Evolutionary conservation across 2,329 filamentous ascomycete genomes (phyloP).

Genomic region (Colletotrichum caudatum): DNA sequence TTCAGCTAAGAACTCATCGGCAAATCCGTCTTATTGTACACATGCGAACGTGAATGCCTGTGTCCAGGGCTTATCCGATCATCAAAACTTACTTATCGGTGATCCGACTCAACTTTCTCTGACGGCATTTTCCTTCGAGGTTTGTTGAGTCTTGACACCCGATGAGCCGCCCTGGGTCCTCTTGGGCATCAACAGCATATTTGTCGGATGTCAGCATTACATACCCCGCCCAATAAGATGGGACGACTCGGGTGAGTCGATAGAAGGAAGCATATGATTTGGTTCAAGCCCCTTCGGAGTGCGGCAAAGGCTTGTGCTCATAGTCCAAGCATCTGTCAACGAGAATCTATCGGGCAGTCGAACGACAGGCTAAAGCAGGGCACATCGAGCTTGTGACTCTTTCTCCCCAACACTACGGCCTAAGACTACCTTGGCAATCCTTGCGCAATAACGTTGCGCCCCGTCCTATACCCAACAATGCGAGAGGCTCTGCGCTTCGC

Average conservation of each 20-base stretch:
- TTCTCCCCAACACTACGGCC: not conserved
- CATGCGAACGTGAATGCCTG: not conserved
- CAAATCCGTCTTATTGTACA: not conserved
- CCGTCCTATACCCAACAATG: not conserved
- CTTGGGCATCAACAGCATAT: too few relatives aligned
- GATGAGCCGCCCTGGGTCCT: not conserved
- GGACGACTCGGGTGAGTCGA: not conserved
- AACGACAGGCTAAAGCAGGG: not conserved
- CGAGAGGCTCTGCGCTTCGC: not conserved
- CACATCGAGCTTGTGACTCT: not conserved
- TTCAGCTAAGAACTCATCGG: not conserved
- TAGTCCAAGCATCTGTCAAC: not conserved
- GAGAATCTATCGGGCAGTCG: not conserved
- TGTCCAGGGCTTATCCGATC: too few relatives aligned
- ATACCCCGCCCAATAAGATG: not conserved
- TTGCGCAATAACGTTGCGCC: not conserved
- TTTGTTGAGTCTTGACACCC: not conserved
- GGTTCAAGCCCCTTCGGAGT: not conserved
- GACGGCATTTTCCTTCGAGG: not conserved
- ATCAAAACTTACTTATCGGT: not conserved
- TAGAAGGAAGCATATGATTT: not conserved
- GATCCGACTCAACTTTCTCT: too few relatives aligned
- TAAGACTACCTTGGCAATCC: not conserved
- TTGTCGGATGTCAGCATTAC: too few relatives aligned
- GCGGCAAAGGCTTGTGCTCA: not conserved